Evolutionary conservation across 208 protist species (phyloP).

Genomic region (Histomonas meleagridis): DNA sequence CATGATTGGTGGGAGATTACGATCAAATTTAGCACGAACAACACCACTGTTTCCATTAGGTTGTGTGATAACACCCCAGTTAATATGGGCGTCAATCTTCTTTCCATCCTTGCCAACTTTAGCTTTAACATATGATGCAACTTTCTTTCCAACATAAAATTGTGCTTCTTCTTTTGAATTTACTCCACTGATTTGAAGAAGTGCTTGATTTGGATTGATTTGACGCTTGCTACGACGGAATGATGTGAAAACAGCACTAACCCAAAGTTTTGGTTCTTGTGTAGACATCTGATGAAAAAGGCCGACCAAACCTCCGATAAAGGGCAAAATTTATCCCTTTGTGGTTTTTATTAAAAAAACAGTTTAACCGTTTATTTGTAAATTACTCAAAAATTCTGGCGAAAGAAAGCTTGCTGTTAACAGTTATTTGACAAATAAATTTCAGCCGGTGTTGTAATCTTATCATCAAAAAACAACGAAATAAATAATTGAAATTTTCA

Average conservation of each 20-base stretch:
- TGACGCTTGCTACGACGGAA: constrained; percentile 6
- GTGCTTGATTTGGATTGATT: constrained; percentile 18
- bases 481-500: too few relatives aligned
- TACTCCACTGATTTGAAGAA: neutral
- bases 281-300: constrained; percentile 9
- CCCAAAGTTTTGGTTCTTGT: neutral
- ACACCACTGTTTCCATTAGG: constrained; percentile 31
- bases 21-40: constrained; percentile 35
- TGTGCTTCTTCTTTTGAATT: neutral
- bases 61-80: constrained; percentile 21
- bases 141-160: constrained; percentile 36
- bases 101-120: too few relatives aligned
- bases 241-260: neutral
- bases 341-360: too few relatives aligned
- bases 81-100: neutral
- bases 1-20: neutral
- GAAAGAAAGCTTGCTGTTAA: too few relatives aligned
- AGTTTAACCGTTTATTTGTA: too few relatives aligned
- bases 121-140: neutral
- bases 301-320: constrained; percentile 8
- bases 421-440: too few relatives aligned
- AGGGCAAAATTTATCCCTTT: too few relatives aligned
- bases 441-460: too few relatives aligned
- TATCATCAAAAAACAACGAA: too few relatives aligned
- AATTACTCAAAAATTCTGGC: too few relatives aligned